Base-by-base conservation (phyloP, 2,329 filamentous ascomycete species). In the Epichloe scottii region DNA sequence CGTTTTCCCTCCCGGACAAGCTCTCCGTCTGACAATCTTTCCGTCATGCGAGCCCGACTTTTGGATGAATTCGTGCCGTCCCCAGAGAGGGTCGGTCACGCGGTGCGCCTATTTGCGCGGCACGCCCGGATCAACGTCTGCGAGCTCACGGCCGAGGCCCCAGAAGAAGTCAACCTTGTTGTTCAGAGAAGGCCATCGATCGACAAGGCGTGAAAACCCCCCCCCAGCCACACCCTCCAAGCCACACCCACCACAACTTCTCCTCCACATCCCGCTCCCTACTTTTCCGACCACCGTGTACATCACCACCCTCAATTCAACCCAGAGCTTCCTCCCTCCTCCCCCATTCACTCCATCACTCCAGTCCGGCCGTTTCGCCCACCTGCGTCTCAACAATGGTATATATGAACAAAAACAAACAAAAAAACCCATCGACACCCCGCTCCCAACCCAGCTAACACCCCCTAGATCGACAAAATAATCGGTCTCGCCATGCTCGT, bases 391-490 rank as follows among this genome's bases (percentile, higher is more conserved):
- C 54, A 51, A 64, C 58, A 64, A 64, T 66, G 64, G 64, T 65
- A 30, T 21, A n/a, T n/a, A n/a, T n/a, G n/a, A n/a, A n/a, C n/a
- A n/a, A n/a, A n/a, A n/a, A n/a, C n/a, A 1, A 10, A 11, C 1
- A 8, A 57, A 46, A 53, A 42, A n/a, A 38, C 40, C 42, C 55
- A 50, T 42, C 52, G 51, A 52, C 26, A 8, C 26, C 7, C 26
- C 7, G 5, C 48, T 30, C 44, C 47, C 45, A 49, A 11, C 19
- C 47, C 11, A n/a, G 17, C 21, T 17, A 8, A 15, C 17, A 39
- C 30, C 12, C 8, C 8, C 8, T 68, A 98, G 93, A 86, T 96
- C 73, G 93, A 95, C 79, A 90, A 88, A 81, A 79, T 82, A 66
- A 75, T 80, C 64, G 78, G 78, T 66, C 73, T 81, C 75, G 77